Conservation (phyloP, 169 alveolate genomes). For the Plasmodium knowlesi region DNA sequence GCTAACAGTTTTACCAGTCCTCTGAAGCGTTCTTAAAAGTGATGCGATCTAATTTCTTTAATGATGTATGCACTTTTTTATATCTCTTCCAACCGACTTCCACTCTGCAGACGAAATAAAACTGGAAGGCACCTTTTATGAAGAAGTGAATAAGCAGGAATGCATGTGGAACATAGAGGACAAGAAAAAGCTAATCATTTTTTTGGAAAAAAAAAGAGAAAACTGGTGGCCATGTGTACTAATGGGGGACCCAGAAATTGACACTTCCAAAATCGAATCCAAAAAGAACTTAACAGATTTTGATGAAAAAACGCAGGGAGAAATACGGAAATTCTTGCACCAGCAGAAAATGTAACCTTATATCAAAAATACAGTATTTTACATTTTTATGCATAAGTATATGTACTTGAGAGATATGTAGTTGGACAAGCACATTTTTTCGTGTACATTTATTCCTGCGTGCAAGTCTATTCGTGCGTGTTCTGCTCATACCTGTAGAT, state of each 20-base stretch:
- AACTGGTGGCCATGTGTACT: slow-evolving; percentile 86
- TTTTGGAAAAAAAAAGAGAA: slow-evolving; percentile 82
- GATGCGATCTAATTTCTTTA: background rate
- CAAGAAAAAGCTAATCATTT: slow-evolving; percentile 76
- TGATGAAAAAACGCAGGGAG: slow-evolving; percentile 80
- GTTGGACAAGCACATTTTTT: background rate
- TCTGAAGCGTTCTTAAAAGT: background rate
- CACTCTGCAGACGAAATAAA: slow-evolving; percentile 21
- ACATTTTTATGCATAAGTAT: slow-evolving; percentile 6
- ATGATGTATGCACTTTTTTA: background rate
- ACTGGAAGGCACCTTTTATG: slow-evolving; percentile 62
- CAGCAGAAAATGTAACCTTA: slow-evolving; percentile 74
- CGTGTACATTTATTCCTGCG: background rate
- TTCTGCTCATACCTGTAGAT: background rate
- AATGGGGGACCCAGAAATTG: slow-evolving; percentile 85
- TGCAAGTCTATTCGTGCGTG: background rate
- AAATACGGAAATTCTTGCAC: slow-evolving; percentile 79
- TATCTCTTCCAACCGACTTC: background rate
- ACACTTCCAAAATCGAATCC: slow-evolving; percentile 84
- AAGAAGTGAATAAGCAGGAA: slow-evolving; percentile 78
- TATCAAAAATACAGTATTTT: background rate
- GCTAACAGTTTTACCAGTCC: background rate
- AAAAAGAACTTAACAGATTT: slow-evolving; percentile 83
- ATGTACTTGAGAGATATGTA: background rate
- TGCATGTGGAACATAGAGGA: slow-evolving; percentile 85